Evolutionary conservation across 78 protist genomes (phyloP), one percentile per base, ranked within the genome.

Genomic region (Dictyostelium intermedium): DNA sequence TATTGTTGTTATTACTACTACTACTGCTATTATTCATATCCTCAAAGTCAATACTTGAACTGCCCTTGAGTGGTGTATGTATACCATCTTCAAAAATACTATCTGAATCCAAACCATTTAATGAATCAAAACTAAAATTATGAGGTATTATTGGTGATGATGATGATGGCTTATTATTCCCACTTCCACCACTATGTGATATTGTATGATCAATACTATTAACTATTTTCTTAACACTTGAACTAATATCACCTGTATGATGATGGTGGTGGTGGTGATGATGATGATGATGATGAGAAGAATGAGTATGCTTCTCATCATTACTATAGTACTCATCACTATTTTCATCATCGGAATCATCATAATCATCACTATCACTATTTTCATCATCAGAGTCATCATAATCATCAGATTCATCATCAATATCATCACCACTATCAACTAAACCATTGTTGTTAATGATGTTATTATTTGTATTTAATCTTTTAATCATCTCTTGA

Each of bases 401-500:
- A 6, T 74, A 39, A 23, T 27, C 43, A 5, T 34, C 83, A 47
- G 3, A n/a, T 13, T 85, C 83, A 20, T 20, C 34, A 18, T 13
- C 43, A 5, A 8, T 74, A 50, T 16, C 35, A 10, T 86, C 92
- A 11, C 11, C 39, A 56, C 43, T 66, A 39, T 41, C 41, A 0
- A 30, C 34, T 20, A 45, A 45, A 45, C 66, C 25, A 56, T 16
- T 47, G 2, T 47, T 47, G 14, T 47, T 50, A 16, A 50, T 50
- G 16, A 23, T 83, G 27, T 7, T 77, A 39, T 50, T 34, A 77
- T 25, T 30, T 60, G 77, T 81, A 3, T 72, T 85, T 34, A 85
- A 61, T 53, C 93, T 20, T 43, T 87, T 83, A 20, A 87, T 87
- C 93, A 87, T 87, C 39, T 87, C 93, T 27, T 87, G 79, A 61